Conservation (phyloP, 2,329 filamentous ascomycete genomes). For the Waltergamsia citrina region DNA sequence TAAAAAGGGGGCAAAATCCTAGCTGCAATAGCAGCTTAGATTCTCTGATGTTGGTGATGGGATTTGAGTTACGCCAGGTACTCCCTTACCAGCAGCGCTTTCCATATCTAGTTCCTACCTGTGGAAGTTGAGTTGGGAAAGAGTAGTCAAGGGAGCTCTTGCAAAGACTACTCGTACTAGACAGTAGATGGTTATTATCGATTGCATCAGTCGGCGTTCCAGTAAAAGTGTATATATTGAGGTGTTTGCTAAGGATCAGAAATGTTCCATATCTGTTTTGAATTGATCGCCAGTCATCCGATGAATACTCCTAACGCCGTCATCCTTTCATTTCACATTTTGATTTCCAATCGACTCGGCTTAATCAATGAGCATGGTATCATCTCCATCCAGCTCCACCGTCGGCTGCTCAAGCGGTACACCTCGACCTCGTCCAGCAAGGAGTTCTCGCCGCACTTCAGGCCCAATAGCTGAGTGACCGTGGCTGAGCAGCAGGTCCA, state of each 20-base stretch:
- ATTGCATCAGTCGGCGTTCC: too few relatives aligned
- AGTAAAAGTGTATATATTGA: neutral
- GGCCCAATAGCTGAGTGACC: constrained; percentile 86
- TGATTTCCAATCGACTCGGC: neutral
- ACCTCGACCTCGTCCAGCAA: constrained; percentile 81
- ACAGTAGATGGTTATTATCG: too few relatives aligned
- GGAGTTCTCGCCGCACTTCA: constrained; percentile 78
- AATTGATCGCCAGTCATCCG: neutral
- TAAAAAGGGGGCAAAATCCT: too few relatives aligned
- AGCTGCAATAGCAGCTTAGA: too few relatives aligned
- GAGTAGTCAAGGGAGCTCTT: too few relatives aligned
- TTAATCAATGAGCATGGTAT: constrained; percentile 74
- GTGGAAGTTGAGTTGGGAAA: too few relatives aligned
- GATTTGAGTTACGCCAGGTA: too few relatives aligned
- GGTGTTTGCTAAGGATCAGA: neutral
- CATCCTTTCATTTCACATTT: neutral
- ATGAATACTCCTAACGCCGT: constrained; percentile 2
- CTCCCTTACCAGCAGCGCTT: too few relatives aligned
- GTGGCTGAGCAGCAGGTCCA: constrained; percentile 77
- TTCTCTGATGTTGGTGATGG: too few relatives aligned
- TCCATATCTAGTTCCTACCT: too few relatives aligned
- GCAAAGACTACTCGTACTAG: too few relatives aligned
- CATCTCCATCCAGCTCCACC: constrained; percentile 61
- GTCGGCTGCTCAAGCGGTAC: constrained; percentile 50
- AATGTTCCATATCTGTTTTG: neutral